These are phyloP conservation scores for Fomitopsis serialis DNA, from an alignment of 768 basidiomycete genomes.

Conservation along the genomic window DNA sequence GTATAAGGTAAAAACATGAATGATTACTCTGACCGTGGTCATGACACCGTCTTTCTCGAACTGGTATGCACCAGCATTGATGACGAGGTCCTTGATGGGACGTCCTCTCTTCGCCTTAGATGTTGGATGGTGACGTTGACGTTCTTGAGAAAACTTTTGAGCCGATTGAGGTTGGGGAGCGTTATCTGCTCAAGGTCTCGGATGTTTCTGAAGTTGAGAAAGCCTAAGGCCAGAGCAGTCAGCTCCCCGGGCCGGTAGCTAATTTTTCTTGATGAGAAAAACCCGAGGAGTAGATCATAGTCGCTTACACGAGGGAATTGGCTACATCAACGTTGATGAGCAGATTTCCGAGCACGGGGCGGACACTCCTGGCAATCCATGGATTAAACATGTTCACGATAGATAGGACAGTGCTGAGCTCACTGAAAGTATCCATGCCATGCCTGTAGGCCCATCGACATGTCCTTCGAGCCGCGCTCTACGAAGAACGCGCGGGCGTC, in stretches of 20 bases:
- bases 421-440: slow-evolving; percentile 17
- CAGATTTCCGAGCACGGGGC: slow-evolving; percentile 8
- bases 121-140: slow-evolving; percentile 9
- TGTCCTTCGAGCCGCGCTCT: not conserved
- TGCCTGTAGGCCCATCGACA: slow-evolving; percentile 6
- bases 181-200: slow-evolving; percentile 3
- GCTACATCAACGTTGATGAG: slow-evolving; percentile 16
- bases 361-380: slow-evolving; percentile 15
- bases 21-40: slow-evolving; percentile 24
- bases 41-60: slow-evolving; percentile 39
- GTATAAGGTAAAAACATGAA: not conserved
- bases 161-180: slow-evolving; percentile 3
- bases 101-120: slow-evolving; percentile 20
- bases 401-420: too few relatives aligned
- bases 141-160: slow-evolving; percentile 24
- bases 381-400: too few relatives aligned
- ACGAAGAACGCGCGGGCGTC: slow-evolving; percentile 13
- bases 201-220: slow-evolving; percentile 1
- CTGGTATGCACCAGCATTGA: slow-evolving; percentile 30
- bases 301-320: slow-evolving; percentile 8
- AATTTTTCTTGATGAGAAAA: too few relatives aligned
- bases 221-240: slow-evolving; percentile 1
- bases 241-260: slow-evolving; percentile 8
- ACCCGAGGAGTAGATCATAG: not conserved
- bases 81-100: slow-evolving; percentile 31